A percentile compares a stretch with the other conserved stretches of the same genome.
These are phyloP conservation scores for Colletotrichum sp. DNA, from an alignment of 2,329 filamentous ascomycete genomes.

Conservation along the genomic window DNA sequence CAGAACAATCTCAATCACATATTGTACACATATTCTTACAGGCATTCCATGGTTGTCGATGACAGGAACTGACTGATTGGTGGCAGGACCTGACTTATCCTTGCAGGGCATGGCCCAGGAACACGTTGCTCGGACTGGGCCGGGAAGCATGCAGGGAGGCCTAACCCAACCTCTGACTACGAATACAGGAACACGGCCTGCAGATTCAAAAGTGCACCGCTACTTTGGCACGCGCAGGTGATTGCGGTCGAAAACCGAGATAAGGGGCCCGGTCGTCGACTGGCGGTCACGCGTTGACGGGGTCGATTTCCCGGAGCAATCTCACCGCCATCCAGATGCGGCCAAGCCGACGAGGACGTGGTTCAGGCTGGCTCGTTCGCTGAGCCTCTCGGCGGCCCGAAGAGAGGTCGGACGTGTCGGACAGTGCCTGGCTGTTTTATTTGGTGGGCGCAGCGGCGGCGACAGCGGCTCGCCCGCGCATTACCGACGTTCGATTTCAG, in stretches of 20 bases:
- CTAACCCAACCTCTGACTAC: background rate
- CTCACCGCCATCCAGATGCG: conserved; percentile 13
- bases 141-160: conserved; percentile 13
- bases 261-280: background rate
- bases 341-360: conserved; percentile 13
- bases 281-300: background rate
- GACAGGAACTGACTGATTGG: background rate
- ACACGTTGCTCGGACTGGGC: conserved; percentile 12
- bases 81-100: background rate
- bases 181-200: background rate
- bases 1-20: conserved; percentile 9
- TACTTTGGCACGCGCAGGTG: background rate
- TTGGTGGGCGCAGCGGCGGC: background rate
- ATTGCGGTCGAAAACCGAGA: background rate
- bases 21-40: background rate
- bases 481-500: background rate
- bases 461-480: background rate
- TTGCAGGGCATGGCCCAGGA: conserved; percentile 10
- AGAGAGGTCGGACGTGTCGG: conserved; percentile 4
- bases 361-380: background rate
- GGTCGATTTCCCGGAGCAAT: background rate
- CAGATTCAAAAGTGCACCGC: background rate
- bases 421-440: background rate
- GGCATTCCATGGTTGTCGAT: background rate
- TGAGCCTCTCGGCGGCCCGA: background rate